phyloP scores from a whole-genome alignment of 1,139 yeast genomes.

The Geotrichum restrictum region DNA sequence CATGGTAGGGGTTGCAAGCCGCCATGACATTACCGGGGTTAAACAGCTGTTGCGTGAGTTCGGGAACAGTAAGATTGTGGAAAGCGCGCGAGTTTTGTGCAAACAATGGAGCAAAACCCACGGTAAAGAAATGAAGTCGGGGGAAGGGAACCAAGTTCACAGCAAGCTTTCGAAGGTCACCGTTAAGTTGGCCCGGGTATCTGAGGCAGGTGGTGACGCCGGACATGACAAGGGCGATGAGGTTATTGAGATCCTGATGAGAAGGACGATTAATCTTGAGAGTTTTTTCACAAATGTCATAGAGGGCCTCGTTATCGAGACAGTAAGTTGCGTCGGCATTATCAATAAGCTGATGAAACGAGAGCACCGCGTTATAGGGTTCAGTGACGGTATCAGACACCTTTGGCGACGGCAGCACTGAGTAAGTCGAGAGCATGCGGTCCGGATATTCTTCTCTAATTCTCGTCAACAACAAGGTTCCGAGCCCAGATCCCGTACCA shows the following conservation, averaged over 20 bases:
- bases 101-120: constrained; percentile 45
- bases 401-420: constrained; percentile 45
- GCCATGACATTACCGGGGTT: constrained; percentile 47
- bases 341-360: constrained; percentile 45
- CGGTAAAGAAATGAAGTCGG: constrained; percentile 47
- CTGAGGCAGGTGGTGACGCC: constrained; percentile 47
- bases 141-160: constrained; percentile 48
- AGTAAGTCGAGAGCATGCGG: constrained; percentile 47
- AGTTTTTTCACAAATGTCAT: constrained; percentile 44
- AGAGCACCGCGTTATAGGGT: constrained; percentile 45
- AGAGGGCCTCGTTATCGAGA: constrained; percentile 46
- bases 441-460: constrained; percentile 46
- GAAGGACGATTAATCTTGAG: constrained; percentile 42
- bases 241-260: constrained; percentile 43
- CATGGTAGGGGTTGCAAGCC: constrained; percentile 44
- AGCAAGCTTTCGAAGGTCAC: constrained; percentile 46
- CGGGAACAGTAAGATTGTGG: constrained; percentile 44
- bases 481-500: constrained; percentile 48
- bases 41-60: constrained; percentile 46
- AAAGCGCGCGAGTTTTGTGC: constrained; percentile 41
- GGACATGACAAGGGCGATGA: constrained; percentile 46
- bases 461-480: constrained; percentile 42
- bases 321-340: constrained; percentile 46
- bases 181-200: constrained; percentile 48
- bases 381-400: constrained; percentile 47